Conservation (phyloP, 306 rosid genomes). For the Trifolium dubium region DNA sequence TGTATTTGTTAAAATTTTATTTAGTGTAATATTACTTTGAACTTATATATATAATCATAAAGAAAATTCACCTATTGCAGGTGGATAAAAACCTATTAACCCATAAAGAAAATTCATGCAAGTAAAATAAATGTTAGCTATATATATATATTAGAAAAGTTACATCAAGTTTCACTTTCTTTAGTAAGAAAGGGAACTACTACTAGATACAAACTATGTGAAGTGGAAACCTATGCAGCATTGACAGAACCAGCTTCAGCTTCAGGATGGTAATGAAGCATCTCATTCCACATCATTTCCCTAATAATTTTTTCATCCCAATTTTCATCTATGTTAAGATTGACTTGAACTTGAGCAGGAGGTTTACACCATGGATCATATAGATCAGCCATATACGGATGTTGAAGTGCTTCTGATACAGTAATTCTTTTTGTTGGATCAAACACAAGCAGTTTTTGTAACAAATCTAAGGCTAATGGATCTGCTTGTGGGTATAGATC, state of each 20-base stretch:
- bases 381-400: background rate
- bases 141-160: too few species aligned
- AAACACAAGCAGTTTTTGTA: background rate
- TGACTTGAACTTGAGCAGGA: background rate
- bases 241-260: background rate
- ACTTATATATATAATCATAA: too few species aligned
- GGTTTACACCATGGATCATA: background rate
- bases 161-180: background rate
- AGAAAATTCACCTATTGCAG: too few species aligned
- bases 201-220: background rate
- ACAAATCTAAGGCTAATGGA: background rate
- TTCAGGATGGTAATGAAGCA: background rate
- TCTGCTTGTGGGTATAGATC: background rate
- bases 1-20: too few species aligned
- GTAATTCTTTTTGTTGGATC: background rate
- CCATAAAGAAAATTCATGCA: too few species aligned
- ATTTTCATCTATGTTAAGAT: background rate
- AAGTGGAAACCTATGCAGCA: background rate
- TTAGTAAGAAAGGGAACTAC: background rate
- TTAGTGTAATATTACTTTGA: too few species aligned
- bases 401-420: background rate
- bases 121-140: too few species aligned
- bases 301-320: background rate
- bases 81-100: too few species aligned
- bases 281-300: constrained; percentile 1